Evolutionary conservation across 2,329 filamentous ascomycete species (phyloP), one percentile per base, ranked within the genome.

Genomic region (Colletotrichum somersetense): DNA sequence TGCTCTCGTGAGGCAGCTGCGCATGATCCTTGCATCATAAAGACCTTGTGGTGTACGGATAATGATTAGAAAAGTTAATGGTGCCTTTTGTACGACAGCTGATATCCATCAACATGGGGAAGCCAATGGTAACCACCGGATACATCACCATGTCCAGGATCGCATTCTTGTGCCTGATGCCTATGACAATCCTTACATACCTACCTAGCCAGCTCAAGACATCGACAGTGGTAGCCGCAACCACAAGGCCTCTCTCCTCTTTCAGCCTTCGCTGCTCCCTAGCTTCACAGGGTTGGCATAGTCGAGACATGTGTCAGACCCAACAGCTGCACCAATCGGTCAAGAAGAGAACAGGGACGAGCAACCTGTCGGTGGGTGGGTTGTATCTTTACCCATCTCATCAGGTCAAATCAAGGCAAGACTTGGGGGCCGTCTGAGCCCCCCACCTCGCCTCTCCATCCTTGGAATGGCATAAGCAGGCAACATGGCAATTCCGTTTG

Each of bases 401-500:
- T 35, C 35, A 30, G 30, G 42, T 50, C 20, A 38, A 38, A 18
- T 38, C 42, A 35, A 23, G 26, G 30, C 30, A 23, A 23, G 59
- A 46, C 40, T 44, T n/a, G 44, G 59, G 20, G 20, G 26, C 5
- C 50, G 26, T 62, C 59, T 26, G 20, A 50, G n/a, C 30, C 44
- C 44, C 44, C 59, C 30, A 62, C 59, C 59, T 23, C 30, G 20
- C 23, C 44, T 38, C 14, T 62, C 57, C 38, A 30, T n/a, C 30
- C 23, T 6, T 40, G 18, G 38, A 20, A 40, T 18, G 18, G 62
- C 23, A 40, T 44, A 26, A n/a, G 12, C 23, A 55, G 50, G 5
- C 16, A 42, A 46, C 65, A 67, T 67, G 65, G 65, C 65, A 67
- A 62, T 68, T 33, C 35, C 44, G 58, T 44, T 69, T 69, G 62